Base-by-base conservation (phyloP, 306 rosid species). In the Begonia peltatifolia region DNA sequence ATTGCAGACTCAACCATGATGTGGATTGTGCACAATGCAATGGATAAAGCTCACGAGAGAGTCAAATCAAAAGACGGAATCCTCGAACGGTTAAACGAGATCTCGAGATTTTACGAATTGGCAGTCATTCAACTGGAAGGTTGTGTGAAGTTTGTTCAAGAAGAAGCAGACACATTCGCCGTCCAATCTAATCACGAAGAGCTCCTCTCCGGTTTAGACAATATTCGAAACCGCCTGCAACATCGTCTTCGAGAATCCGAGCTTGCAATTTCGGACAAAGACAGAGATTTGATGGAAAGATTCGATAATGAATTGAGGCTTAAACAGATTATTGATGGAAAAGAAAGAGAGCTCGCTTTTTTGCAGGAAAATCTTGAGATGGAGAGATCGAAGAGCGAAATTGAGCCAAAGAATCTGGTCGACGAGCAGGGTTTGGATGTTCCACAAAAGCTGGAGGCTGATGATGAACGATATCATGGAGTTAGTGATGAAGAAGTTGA, bases 121-220 rank as follows among this genome's bases (percentile, higher is more conserved):
- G 94, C 95, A 0, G 92, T 84, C 9, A 74, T 86, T 92, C 95
- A 90, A 46, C 68, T 90, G 6, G 95, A 90, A 56, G 99, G 95
- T 10, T 90, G 95, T 42, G 43, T 81, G 16, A 73, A 62, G 71
- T 80, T 90, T 69, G 86, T 86, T 10, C 74, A 71, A 41, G 67
- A 74, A 20, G 94, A 80, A 57, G 70, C 73, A 1, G 78, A 72
- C 25, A 71, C 53, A 64, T 60, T 60, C 44, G 42, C 14, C 36
- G 80, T 69, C 1, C 93, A 88, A 30, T 69, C 66, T 65, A 71
- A 68, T 15, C 79, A 80, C 4, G 92, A 80, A 53, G 83, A 85
- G 50, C 69, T 83, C 6, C 74, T 83, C 2, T 49, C 73, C 0
- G 99, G 85, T 49, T 61, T 90, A 66, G 57, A 67, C 42, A 82